These are phyloP conservation scores for Saccharomycopsis sp. DNA, from an alignment of 805 yeast genomes.

Conservation along the genomic window DNA sequence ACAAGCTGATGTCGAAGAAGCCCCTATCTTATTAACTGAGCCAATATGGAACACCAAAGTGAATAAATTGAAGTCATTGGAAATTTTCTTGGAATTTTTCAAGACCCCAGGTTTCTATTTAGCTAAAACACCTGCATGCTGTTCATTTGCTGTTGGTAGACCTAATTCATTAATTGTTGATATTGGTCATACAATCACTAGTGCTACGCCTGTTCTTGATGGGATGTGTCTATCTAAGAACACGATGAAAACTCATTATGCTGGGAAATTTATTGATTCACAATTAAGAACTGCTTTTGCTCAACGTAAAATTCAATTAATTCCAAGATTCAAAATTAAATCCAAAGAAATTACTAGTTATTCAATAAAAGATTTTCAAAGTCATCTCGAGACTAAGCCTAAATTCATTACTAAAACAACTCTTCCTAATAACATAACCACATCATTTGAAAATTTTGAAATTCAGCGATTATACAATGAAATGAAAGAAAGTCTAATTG, in stretches of 20 bases:
- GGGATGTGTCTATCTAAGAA: conserved; percentile 69
- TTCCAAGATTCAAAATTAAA: conserved; percentile 45
- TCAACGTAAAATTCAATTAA: conserved; percentile 29
- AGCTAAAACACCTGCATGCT: conserved; percentile 80
- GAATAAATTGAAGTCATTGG: conserved; percentile 65
- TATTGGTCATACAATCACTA: conserved; percentile 69
- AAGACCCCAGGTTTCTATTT: conserved; percentile 75
- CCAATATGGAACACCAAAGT: conserved; percentile 74
- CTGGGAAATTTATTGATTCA: conserved; percentile 52
- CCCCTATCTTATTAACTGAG: conserved; percentile 78
- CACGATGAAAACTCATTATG: conserved; percentile 63
- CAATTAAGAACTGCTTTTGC: conserved; percentile 14
- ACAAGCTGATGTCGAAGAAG: conserved; percentile 49
- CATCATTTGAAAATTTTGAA: conserved; percentile 51
- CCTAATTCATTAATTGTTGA: conserved; percentile 84
- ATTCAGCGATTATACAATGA: conserved; percentile 53
- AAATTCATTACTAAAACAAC: conserved; percentile 26
- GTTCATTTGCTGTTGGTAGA: conserved; percentile 82
- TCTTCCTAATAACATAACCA: conserved; percentile 34
- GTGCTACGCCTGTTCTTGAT: conserved; percentile 78
- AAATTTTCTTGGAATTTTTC: conserved; percentile 60
- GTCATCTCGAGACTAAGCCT: conserved; percentile 21
- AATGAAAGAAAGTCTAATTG: conserved; percentile 65
- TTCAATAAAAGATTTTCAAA: conserved; percentile 14
- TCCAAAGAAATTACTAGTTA: conserved; percentile 32